Conservation (phyloP, 2,329 filamentous ascomycete species). For the Penicillium sp. region DNA sequence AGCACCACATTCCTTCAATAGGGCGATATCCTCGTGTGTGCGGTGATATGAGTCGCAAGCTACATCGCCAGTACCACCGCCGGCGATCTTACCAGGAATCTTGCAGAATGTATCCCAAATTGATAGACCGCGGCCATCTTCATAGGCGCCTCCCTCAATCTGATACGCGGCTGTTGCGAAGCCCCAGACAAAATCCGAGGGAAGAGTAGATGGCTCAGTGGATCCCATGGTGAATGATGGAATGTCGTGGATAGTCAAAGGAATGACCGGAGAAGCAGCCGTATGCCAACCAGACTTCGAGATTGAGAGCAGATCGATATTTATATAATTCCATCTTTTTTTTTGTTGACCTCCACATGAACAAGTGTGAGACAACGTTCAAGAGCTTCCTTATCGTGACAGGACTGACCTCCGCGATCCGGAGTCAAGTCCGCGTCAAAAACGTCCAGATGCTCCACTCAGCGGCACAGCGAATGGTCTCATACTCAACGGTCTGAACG, state of each 20-base stretch:
- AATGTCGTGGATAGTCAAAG: neutral
- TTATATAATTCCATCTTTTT: constrained; percentile 7
- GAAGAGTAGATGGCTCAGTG: constrained; percentile 46
- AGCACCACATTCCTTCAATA: constrained; percentile 72
- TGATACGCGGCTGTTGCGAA: constrained; percentile 84
- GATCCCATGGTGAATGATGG: constrained; percentile 27
- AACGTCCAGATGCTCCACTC: constrained; percentile 18
- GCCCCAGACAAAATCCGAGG: constrained; percentile 72
- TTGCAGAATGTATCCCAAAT: constrained; percentile 92
- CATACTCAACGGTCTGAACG: constrained; percentile 10
- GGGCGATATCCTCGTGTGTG: constrained; percentile 70
- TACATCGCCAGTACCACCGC: constrained; percentile 69
- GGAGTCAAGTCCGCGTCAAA: constrained; percentile 23
- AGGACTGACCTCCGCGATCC: constrained; percentile 26
- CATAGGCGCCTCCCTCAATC: constrained; percentile 72
- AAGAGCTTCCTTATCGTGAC: constrained; percentile 26
- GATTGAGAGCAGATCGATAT: constrained; percentile 3
- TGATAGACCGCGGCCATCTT: constrained; percentile 75
- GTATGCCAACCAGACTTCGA: neutral
- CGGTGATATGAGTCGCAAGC: constrained; percentile 88
- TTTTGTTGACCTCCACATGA: neutral
- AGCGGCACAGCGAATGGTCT: constrained; percentile 4
- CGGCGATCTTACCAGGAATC: constrained; percentile 78
- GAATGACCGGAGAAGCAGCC: neutral
- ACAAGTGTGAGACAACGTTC: constrained; percentile 2